phyloP scores from a whole-genome alignment of 1,139 yeast genomes.

The Magnusiomyces tetraspermus region DNA sequence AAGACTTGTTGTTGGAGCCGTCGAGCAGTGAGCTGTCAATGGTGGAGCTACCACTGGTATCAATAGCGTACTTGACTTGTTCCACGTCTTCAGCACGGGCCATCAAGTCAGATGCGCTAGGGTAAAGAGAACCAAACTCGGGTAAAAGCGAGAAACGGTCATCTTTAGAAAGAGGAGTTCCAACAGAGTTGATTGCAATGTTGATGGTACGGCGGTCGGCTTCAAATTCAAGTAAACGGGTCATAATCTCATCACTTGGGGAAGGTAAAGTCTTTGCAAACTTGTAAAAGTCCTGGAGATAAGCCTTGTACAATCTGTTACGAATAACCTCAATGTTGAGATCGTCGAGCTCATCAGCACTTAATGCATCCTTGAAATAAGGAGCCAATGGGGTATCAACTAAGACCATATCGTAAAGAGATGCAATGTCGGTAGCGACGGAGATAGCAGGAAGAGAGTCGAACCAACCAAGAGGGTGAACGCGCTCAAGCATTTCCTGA shows the following conservation, averaged over 20 bases:
- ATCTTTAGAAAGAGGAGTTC: constrained; percentile 62
- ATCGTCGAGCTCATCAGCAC: constrained; percentile 93
- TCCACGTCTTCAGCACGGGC: constrained; percentile 79
- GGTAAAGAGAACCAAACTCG: constrained; percentile 68
- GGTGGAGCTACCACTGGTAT: constrained; percentile 47
- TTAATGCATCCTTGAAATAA: constrained; percentile 80
- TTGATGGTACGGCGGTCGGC: constrained; percentile 93
- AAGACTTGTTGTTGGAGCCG: constrained; percentile 42
- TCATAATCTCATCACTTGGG: constrained; percentile 81
- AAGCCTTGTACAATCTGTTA: constrained; percentile 84
- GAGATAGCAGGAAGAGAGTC: constrained; percentile 93
- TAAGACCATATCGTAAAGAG: constrained; percentile 85
- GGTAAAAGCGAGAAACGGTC: constrained; percentile 71
- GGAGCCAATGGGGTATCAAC: constrained; percentile 97
- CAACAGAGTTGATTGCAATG: constrained; percentile 81
- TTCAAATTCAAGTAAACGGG: constrained; percentile 68
- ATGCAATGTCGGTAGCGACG: constrained; percentile 88
- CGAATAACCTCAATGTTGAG: constrained; percentile 90
- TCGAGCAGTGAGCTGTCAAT: constrained; percentile 64
- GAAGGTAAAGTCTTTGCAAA: constrained; percentile 57
- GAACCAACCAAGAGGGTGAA: constrained; percentile 98
- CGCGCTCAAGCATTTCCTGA: constrained; percentile 73
- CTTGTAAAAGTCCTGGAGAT: constrained; percentile 73
- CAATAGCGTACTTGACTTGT: constrained; percentile 64
- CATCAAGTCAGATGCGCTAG: constrained; percentile 60